Evolutionary conservation across 768 basidiomycete species (phyloP).

Genomic region (Rhodosporidiobolus sp.): DNA sequence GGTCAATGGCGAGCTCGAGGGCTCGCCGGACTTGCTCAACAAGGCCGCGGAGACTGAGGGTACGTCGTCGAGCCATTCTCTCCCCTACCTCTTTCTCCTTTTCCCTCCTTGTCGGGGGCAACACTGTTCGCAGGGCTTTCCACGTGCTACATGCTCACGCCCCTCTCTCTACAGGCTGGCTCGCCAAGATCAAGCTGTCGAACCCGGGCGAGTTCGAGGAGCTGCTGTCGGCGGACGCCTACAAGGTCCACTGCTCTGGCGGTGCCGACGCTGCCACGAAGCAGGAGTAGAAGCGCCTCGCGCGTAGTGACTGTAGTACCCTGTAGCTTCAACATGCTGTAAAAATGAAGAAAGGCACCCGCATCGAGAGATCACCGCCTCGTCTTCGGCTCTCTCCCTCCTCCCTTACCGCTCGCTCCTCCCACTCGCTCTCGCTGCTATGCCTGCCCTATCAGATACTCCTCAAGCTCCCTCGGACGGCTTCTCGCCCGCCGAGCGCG

Average conservation of each 20-base stretch:
- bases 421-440: too few relatives aligned
- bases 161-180: slow-evolving; percentile 66
- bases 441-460: neutral
- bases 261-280: slow-evolving; percentile 23
- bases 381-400: neutral
- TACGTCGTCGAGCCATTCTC: slow-evolving; percentile 48
- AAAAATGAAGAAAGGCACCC: neutral
- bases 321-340: too few relatives aligned
- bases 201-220: slow-evolving; percentile 72
- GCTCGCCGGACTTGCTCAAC: slow-evolving; percentile 77
- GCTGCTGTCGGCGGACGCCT: slow-evolving; percentile 72
- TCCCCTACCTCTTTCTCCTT: neutral
- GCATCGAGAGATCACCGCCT: too few relatives aligned
- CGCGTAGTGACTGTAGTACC: too few relatives aligned
- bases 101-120: neutral
- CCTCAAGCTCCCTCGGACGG: neutral
- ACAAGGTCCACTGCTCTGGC: slow-evolving; percentile 61
- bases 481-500: neutral
- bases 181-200: slow-evolving; percentile 84
- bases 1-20: slow-evolving; percentile 69
- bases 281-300: neutral
- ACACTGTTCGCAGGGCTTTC: too few relatives aligned
- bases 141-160: neutral
- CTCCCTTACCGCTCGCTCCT: neutral
- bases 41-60: slow-evolving; percentile 80